phyloP scores from a whole-genome alignment of 2,329 filamentous ascomycete genomes.

The Bipolaris zeicola region DNA sequence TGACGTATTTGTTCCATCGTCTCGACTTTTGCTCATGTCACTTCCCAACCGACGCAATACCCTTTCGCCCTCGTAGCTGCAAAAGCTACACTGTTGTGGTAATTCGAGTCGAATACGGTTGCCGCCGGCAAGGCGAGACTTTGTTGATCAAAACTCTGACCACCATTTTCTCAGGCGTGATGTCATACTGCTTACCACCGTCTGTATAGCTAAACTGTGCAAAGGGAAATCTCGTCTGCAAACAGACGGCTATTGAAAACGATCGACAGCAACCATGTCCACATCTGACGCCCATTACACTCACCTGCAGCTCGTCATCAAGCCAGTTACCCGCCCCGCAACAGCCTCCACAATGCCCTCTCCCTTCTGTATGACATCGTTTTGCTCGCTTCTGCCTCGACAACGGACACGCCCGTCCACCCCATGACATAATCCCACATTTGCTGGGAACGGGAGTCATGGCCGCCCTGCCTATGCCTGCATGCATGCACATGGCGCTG shows the following conservation, averaged over 20 bases:
- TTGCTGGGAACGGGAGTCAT: slow-evolving; percentile 1
- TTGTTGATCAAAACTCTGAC: slow-evolving; percentile 3
- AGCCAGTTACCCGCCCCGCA: slow-evolving; percentile 10
- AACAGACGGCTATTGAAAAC: slow-evolving; percentile 8
- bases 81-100: neutral
- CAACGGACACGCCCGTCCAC: neutral
- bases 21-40: neutral
- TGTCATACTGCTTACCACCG: slow-evolving; percentile 12
- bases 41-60: slow-evolving; percentile 8
- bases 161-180: slow-evolving; percentile 1
- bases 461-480: neutral
- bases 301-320: slow-evolving; percentile 7
- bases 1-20: neutral
- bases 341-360: slow-evolving; percentile 2
- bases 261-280: slow-evolving; percentile 11
- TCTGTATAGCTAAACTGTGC: neutral
- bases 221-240: slow-evolving; percentile 6
- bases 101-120: neutral
- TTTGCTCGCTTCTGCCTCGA: slow-evolving; percentile 2
- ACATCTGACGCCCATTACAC: neutral
- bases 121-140: neutral
- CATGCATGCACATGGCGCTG: slow-evolving; percentile 1
- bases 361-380: slow-evolving; percentile 8
- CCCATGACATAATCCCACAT: slow-evolving; percentile 11
- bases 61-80: neutral